These are phyloP conservation scores for Triangularia verruculosa DNA, from an alignment of 2,329 filamentous ascomycete species.

Conservation along the genomic window DNA sequence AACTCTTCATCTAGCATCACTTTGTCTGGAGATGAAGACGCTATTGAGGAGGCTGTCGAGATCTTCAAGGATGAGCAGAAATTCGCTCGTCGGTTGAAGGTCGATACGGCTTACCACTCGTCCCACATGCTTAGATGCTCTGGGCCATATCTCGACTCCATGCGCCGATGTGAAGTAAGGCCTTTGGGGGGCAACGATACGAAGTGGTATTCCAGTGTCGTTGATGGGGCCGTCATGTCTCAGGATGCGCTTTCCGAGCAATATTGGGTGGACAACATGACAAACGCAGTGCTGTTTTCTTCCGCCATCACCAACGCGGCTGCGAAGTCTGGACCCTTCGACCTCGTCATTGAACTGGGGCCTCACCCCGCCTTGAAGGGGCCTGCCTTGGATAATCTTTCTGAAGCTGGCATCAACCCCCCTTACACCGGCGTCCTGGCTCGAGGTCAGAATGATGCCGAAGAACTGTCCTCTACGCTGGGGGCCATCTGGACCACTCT, in stretches of 20 bases:
- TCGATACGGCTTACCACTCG: constrained; percentile 38
- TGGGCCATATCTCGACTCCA: constrained; percentile 31
- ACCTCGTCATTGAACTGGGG: constrained; percentile 2
- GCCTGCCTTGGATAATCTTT: constrained; percentile 1
- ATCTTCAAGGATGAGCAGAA: constrained; percentile 7
- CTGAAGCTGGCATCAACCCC: constrained; percentile 16
- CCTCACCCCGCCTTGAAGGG: constrained; percentile 9
- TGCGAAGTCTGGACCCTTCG: neutral
- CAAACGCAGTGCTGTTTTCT: neutral
- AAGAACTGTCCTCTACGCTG: neutral
- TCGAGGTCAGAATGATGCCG: neutral
- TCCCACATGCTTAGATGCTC: constrained; percentile 26
- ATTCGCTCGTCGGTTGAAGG: constrained; percentile 18
- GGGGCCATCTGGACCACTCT: neutral
- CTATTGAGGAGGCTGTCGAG: constrained; percentile 25
- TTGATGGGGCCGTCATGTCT: constrained; percentile 25
- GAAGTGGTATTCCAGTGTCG: constrained; percentile 26
- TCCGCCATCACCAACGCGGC: neutral
- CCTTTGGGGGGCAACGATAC: constrained; percentile 21
- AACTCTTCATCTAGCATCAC: constrained; percentile 33
- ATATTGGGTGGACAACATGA: constrained; percentile 14
- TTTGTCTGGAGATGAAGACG: constrained; percentile 29
- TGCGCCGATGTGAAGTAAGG: constrained; percentile 21
- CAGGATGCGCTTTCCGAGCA: constrained; percentile 19
- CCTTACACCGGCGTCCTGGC: neutral